A percentile compares a stretch with the other conserved stretches of the same genome.
These are phyloP conservation scores for Alternaria ethzedia DNA, from an alignment of 2,329 filamentous ascomycete genomes.

Conservation along the genomic window DNA sequence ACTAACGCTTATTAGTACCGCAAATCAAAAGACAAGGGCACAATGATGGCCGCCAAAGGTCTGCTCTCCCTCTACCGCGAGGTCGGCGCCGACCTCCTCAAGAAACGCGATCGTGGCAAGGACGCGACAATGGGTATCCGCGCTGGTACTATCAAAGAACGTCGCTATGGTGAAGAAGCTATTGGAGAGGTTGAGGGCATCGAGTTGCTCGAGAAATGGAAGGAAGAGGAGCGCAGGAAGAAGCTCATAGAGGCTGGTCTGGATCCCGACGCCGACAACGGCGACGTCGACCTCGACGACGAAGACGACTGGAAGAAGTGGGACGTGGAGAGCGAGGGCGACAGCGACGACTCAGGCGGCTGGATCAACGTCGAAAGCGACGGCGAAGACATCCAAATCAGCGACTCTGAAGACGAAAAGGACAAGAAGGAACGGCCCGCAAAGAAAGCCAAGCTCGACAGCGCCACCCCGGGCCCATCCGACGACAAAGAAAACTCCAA, in stretches of 20 bases:
- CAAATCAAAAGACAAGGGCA: constrained; percentile 97
- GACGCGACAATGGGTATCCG: constrained; percentile 84
- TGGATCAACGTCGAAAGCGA: constrained; percentile 93
- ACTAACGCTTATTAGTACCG: constrained; percentile 63
- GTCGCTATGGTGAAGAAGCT: constrained; percentile 82
- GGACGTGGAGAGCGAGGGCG: constrained; percentile 64
- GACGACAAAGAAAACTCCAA: constrained; percentile 51
- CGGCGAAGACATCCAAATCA: constrained; percentile 74
- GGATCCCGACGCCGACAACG: constrained; percentile 65
- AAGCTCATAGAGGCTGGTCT: constrained; percentile 74
- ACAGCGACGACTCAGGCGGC: constrained; percentile 77
- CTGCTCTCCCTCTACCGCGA: constrained; percentile 90
- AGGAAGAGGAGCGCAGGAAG: constrained; percentile 82
- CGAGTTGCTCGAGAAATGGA: constrained; percentile 90
- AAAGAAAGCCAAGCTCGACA: constrained; percentile 69
- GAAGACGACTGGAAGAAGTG: constrained; percentile 63
- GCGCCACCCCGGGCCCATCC: constrained; percentile 34
- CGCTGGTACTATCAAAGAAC: constrained; percentile 75
- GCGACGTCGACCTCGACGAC: constrained; percentile 66
- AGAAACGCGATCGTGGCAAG: constrained; percentile 90
- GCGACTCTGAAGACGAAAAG: constrained; percentile 73
- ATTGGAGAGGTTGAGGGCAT: constrained; percentile 89
- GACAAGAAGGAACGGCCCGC: constrained; percentile 60
- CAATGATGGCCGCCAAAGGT: constrained; percentile 98
- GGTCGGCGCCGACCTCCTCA: constrained; percentile 85